Evolutionary conservation across 495 filamentous ascomycete species (phyloP).

Genomic region (Cercophora newfieldiana): DNA sequence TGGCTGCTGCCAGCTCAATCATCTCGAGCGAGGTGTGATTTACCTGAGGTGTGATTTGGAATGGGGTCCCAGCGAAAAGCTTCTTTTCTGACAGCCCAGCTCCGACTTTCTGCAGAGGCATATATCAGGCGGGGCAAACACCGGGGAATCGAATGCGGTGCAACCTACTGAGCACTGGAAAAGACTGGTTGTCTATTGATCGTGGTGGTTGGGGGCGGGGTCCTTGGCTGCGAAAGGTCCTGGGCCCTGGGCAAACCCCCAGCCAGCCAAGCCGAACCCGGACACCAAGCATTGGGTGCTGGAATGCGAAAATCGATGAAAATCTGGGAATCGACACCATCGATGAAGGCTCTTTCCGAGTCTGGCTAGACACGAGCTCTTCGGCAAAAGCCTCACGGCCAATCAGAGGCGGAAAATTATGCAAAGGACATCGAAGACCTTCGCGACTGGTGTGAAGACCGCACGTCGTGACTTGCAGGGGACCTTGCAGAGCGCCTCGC

Average conservation of each 20-base stretch:
- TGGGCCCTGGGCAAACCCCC: too few relatives aligned
- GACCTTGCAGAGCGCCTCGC: slow-evolving; percentile 8
- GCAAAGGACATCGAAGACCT: not conserved
- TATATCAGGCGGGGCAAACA: not conserved
- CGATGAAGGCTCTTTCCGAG: not conserved
- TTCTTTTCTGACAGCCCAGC: not conserved
- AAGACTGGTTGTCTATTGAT: not conserved
- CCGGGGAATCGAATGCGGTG: not conserved
- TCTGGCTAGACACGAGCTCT: not conserved
- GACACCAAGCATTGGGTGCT: not conserved
- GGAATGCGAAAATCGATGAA: not conserved
- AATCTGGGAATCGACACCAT: not conserved
- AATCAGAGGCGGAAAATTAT: slow-evolving; percentile 9
- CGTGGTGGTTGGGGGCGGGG: not conserved
- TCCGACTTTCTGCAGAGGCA: not conserved
- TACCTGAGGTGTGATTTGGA: slow-evolving; percentile 3
- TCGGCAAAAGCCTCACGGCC: not conserved
- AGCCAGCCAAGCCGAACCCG: not conserved
- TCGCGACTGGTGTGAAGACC: not conserved
- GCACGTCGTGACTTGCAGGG: slow-evolving; percentile 5
- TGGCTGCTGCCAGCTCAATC: not conserved
- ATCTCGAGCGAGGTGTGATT: too few relatives aligned
- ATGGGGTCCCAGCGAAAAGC: not conserved
- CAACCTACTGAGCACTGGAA: not conserved
- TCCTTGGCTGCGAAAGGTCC: not conserved